Percentiles rank a stretch among this genome's conserved stretches.
Evolutionary conservation across 768 basidiomycete species (phyloP).

Genomic region (Peribolospora kevripleyi): DNA sequence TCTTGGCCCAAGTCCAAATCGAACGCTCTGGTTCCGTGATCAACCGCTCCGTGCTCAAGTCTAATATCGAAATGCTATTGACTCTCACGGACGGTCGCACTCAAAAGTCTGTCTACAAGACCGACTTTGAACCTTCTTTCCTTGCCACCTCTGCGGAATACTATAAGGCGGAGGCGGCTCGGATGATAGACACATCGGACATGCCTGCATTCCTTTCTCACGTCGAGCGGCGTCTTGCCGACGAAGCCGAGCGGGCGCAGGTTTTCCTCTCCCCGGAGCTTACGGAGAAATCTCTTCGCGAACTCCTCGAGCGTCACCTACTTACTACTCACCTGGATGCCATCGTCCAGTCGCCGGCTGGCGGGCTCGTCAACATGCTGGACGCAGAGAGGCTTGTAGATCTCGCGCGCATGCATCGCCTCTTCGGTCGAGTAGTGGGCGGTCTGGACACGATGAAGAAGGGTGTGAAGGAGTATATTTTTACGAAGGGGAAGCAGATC

Average conservation of each 20-base stretch:
- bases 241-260: constrained; percentile 59
- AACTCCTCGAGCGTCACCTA: constrained; percentile 52
- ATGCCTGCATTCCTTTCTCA: constrained; percentile 59
- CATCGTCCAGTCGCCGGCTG: constrained; percentile 52
- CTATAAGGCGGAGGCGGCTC: constrained; percentile 49
- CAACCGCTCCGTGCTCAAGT: constrained; percentile 67
- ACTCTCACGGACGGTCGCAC: constrained; percentile 9
- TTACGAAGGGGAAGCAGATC: constrained; percentile 49
- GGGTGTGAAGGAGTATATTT: constrained; percentile 45
- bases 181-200: constrained; percentile 46
- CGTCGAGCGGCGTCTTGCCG: constrained; percentile 58
- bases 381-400: constrained; percentile 54
- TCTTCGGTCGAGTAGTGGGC: constrained; percentile 41
- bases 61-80: constrained; percentile 21
- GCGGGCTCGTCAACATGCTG: constrained; percentile 69
- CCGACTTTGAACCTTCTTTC: constrained; percentile 59
- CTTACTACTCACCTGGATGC: constrained; percentile 49
- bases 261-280: constrained; percentile 53
- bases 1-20: constrained; percentile 62
- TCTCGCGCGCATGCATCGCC: constrained; percentile 48
- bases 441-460: constrained; percentile 42
- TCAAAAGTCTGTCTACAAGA: constrained; percentile 42
- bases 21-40: constrained; percentile 81
- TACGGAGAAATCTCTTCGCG: constrained; percentile 41
- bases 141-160: constrained; percentile 52